These are phyloP conservation scores for Lipomyces chichibuensis DNA, from an alignment of 805 yeast genomes.

Conservation along the genomic window DNA sequence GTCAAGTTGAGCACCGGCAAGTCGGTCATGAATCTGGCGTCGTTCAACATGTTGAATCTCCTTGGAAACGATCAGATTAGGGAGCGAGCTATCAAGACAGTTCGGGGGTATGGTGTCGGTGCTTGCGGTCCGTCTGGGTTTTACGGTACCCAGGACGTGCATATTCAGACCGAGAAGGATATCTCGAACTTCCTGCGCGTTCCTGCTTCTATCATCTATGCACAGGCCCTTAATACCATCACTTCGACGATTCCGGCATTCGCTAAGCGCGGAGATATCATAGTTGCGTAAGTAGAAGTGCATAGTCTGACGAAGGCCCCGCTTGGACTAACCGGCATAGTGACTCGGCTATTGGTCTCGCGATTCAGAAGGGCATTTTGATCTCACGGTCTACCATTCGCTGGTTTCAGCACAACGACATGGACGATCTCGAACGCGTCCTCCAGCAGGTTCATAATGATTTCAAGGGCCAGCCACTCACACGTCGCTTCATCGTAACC, in stretches of 20 bases:
- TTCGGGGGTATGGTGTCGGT: conserved; percentile 84
- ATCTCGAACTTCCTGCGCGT: conserved; percentile 75
- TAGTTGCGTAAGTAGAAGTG: conserved; percentile 55
- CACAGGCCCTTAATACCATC: conserved; percentile 88
- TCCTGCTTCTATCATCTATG: conserved; percentile 80
- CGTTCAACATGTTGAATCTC: conserved; percentile 71
- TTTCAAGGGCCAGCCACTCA: conserved; percentile 66
- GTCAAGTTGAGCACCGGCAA: conserved; percentile 33
- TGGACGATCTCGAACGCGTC: conserved; percentile 74
- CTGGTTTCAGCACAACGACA: conserved; percentile 79
- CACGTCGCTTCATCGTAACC: conserved; percentile 86
- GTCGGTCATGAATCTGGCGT: conserved; percentile 39
- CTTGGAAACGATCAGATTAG: conserved; percentile 54
- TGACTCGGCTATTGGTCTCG: conserved; percentile 73
- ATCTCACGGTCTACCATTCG: conserved; percentile 81
- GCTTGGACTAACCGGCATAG: neutral
- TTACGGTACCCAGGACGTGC: conserved; percentile 86
- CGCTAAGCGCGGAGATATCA: conserved; percentile 90
- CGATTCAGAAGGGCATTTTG: conserved; percentile 84
- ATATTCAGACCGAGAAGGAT: conserved; percentile 74
- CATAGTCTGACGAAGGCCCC: no score
- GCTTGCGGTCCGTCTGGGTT: conserved; percentile 99
- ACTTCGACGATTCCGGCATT: conserved; percentile 91
- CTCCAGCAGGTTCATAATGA: conserved; percentile 49
- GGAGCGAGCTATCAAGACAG: conserved; percentile 58